These are phyloP conservation scores for Vanilla planifolia DNA, from an alignment of 106 monocot genomes.

Conservation along the genomic window DNA sequence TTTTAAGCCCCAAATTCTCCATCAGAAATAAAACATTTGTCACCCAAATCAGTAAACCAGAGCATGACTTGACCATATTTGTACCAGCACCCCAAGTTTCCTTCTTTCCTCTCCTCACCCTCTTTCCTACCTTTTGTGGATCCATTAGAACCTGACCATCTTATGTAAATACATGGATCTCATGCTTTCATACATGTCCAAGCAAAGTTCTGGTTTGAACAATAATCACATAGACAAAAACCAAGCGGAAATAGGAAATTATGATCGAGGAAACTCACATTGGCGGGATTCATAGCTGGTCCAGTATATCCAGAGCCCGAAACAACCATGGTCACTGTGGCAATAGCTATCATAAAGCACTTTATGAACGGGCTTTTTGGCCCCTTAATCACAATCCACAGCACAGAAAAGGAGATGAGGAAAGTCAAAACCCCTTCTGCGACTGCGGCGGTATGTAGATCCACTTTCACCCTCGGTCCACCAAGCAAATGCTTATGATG, in stretches of 20 bases:
- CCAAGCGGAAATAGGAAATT: neutral
- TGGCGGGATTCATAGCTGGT: slow-evolving; percentile 77
- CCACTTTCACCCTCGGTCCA: slow-evolving; percentile 78
- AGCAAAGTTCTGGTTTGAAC: too few relatives aligned
- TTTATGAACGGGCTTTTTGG: slow-evolving; percentile 57
- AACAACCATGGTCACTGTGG: slow-evolving; percentile 56
- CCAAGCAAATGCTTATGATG: slow-evolving; percentile 79
- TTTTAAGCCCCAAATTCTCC: too few relatives aligned
- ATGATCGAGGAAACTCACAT: slow-evolving; percentile 33
- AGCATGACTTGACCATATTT: too few relatives aligned
- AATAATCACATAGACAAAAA: neutral
- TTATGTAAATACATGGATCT: too few relatives aligned
- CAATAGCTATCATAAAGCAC: slow-evolving; percentile 44
- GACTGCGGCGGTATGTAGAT: slow-evolving; percentile 68
- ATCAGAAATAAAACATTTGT: too few relatives aligned
- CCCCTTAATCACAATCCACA: slow-evolving; percentile 63
- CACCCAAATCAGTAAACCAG: too few relatives aligned
- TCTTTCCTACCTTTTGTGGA: too few relatives aligned
- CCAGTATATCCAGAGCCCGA: slow-evolving; percentile 61
- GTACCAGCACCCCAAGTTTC: too few relatives aligned
- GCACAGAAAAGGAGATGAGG: slow-evolving; percentile 55
- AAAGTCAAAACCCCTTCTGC: slow-evolving; percentile 88
- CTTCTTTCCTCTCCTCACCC: too few relatives aligned
- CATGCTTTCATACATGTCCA: too few relatives aligned
- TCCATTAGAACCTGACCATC: too few relatives aligned